Percentiles rank a stretch among this genome's conserved stretches.
Conservation (phyloP, 2,329 filamentous ascomycete genomes). For the Coniochaeta ligniaria region DNA sequence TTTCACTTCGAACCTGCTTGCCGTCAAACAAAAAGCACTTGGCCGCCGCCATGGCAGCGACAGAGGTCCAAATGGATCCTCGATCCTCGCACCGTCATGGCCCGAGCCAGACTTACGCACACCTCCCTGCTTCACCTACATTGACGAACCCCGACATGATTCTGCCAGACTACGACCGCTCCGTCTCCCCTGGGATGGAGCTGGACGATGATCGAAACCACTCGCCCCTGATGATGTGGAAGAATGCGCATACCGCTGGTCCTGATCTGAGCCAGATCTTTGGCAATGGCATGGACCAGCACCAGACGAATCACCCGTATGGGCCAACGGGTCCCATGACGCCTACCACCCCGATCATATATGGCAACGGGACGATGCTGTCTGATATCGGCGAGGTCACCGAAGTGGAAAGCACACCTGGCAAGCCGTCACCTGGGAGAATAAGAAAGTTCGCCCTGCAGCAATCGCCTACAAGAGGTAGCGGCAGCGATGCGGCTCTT, state of each 20-base stretch:
- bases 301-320: slow-evolving; percentile 22
- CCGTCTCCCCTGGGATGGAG: slow-evolving; percentile 44
- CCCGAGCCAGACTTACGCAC: slow-evolving; percentile 23
- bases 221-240: slow-evolving; percentile 46
- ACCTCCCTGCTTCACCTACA: slow-evolving; percentile 68
- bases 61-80: slow-evolving; percentile 14
- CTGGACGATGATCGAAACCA: slow-evolving; percentile 32
- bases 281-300: slow-evolving; percentile 25
- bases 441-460: slow-evolving; percentile 25
- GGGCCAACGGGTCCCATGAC: slow-evolving; percentile 34
- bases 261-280: slow-evolving; percentile 35
- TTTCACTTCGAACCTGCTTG: neutral
- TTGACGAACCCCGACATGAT: slow-evolving; percentile 95
- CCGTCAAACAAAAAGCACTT: neutral
- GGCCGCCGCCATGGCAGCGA: slow-evolving; percentile 13
- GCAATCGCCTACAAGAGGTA: slow-evolving; percentile 16
- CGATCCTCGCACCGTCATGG: slow-evolving; percentile 14
- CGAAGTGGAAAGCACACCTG: slow-evolving; percentile 42
- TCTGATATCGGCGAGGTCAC: slow-evolving; percentile 57
- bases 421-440: slow-evolving; percentile 30
- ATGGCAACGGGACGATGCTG: slow-evolving; percentile 62
- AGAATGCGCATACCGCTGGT: slow-evolving; percentile 29
- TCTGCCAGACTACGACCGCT: slow-evolving; percentile 64
- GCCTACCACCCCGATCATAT: slow-evolving; percentile 58
- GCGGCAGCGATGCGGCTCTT: slow-evolving; percentile 25